These are phyloP conservation scores for Ophiocordyceps robertsii DNA, from an alignment of 2,329 filamentous ascomycete species.

Conservation along the genomic window DNA sequence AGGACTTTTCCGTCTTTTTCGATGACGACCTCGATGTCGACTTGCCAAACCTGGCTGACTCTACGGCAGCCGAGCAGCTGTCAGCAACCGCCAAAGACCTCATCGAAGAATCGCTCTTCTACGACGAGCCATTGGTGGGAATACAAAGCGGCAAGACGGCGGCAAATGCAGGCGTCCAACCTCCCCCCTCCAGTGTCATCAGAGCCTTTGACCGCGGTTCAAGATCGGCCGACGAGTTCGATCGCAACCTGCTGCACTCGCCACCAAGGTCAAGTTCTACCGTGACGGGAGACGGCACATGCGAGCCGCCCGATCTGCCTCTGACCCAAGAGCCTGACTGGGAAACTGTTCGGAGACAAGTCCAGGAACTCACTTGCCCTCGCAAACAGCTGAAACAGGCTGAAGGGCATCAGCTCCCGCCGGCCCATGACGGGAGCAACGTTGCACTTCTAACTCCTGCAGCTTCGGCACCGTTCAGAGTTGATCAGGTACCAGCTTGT, in stretches of 20 bases:
- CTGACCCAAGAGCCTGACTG: conserved; percentile 28
- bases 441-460: background rate
- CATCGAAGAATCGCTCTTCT: background rate
- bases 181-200: conserved; percentile 18
- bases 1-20: background rate
- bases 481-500: background rate
- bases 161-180: background rate
- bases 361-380: background rate
- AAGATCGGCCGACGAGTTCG: conserved; percentile 19
- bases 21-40: background rate
- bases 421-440: conserved; percentile 1
- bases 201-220: conserved; percentile 18
- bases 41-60: background rate
- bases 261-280: conserved; percentile 9
- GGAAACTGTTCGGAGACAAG: conserved; percentile 14
- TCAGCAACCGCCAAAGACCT: background rate
- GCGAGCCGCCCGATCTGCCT: background rate
- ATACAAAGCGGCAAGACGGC: background rate
- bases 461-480: background rate
- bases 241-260: conserved; percentile 21
- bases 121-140: background rate
- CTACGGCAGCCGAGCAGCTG: background rate
- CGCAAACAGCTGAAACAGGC: background rate
- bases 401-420: background rate
- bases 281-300: conserved; percentile 1